Evolutionary conservation across 2,329 filamentous ascomycete species (phyloP).

Genomic region (Phaeosphaeria sp.): DNA sequence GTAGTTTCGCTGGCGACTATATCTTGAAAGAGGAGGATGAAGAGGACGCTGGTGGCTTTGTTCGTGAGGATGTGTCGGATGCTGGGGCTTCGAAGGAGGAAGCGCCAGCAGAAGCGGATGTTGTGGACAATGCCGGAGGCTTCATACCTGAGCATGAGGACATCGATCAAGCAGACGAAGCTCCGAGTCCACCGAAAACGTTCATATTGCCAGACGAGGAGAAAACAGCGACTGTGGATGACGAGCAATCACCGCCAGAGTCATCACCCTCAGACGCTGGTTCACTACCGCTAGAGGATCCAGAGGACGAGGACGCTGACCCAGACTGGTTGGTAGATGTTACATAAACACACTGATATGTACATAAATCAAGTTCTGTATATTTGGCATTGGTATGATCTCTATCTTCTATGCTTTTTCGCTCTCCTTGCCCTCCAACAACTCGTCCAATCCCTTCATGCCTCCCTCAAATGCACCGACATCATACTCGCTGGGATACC

Average conservation of each 20-base stretch:
- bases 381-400: background rate
- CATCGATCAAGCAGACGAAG: background rate
- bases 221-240: background rate
- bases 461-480: conserved; percentile 77
- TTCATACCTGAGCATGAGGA: conserved; percentile 6
- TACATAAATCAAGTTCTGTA: conserved; percentile 1
- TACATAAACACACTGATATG: conserved; percentile 20
- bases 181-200: no score
- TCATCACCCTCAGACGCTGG: conserved; percentile 49
- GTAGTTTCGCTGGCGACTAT: conserved; percentile 33
- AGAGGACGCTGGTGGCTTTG: conserved; percentile 21
- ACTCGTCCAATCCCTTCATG: conserved; percentile 64
- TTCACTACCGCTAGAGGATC: conserved; percentile 66
- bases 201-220: background rate
- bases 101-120: background rate
- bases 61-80: conserved; percentile 17
- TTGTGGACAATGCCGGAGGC: conserved; percentile 14
- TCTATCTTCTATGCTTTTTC: background rate
- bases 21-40: conserved; percentile 33
- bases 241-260: background rate
- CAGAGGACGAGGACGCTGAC: conserved; percentile 70
- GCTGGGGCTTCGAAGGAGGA: conserved; percentile 1
- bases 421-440: conserved; percentile 27
- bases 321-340: conserved; percentile 64
- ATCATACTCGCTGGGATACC: conserved; percentile 94